phyloP scores from a whole-genome alignment of 2,329 filamentous ascomycete species.

The Botryosphaeria dothidea region DNA sequence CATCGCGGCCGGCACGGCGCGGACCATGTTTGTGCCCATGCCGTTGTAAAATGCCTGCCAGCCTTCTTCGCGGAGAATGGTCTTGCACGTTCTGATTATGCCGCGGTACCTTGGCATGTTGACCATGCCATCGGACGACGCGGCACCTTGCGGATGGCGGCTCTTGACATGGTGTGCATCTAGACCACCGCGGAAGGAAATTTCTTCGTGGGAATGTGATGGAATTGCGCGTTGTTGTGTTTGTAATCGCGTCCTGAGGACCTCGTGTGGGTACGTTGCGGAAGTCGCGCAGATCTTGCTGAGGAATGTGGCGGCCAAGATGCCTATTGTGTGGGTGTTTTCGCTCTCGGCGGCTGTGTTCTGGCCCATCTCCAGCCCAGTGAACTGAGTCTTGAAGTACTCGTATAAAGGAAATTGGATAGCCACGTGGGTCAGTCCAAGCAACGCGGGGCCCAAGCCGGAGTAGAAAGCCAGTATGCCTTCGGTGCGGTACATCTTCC shows the following conservation, averaged over 20 bases:
- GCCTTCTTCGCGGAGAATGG: slow-evolving; percentile 86
- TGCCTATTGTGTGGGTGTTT: slow-evolving; percentile 74
- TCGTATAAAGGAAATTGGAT: slow-evolving; percentile 98
- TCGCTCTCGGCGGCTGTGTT: slow-evolving; percentile 55
- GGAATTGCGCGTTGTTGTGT: slow-evolving; percentile 76
- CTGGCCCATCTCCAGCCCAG: slow-evolving; percentile 83
- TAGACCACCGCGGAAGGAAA: slow-evolving; percentile 46
- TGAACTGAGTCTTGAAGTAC: slow-evolving; percentile 86
- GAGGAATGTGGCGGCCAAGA: slow-evolving; percentile 83
- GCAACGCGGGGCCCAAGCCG: slow-evolving; percentile 84
- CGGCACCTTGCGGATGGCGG: slow-evolving; percentile 44
- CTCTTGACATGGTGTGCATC: slow-evolving; percentile 41
- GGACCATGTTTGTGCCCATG: slow-evolving; percentile 96
- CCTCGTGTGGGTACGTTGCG: slow-evolving; percentile 95
- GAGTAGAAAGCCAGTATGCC: slow-evolving; percentile 92
- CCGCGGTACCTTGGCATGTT: slow-evolving; percentile 67
- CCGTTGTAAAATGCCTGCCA: slow-evolving; percentile 97
- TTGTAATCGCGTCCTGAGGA: slow-evolving; percentile 88
- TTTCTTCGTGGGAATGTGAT: slow-evolving; percentile 48
- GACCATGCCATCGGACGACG: slow-evolving; percentile 60
- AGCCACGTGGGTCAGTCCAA: slow-evolving; percentile 91
- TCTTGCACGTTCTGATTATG: slow-evolving; percentile 76
- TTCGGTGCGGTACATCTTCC: slow-evolving; percentile 93
- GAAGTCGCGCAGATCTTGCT: slow-evolving; percentile 95
- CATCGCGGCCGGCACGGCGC: slow-evolving; percentile 90